Base-by-base conservation (phyloP, 495 filamentous ascomycete species). In the Pyrenula massariospora region DNA sequence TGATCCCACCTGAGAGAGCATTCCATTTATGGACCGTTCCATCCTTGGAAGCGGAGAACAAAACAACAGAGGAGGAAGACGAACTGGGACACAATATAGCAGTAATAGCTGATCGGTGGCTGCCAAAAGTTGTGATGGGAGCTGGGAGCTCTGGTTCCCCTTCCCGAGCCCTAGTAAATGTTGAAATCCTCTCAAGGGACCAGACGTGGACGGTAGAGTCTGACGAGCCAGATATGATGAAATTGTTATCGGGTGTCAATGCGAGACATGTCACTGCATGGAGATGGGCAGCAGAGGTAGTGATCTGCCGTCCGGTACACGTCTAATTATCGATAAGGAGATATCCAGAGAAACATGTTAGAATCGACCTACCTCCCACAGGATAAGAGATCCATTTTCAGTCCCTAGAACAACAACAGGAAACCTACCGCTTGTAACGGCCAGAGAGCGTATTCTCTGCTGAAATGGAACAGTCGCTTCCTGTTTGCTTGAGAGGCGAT, bases 171-270 rank as follows among this genome's bases (percentile, higher is more conserved):
- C 72, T 70, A 2, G 80, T 73, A 64, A 86, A 86, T 2, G 83
- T 85, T 8, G 96, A 75, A 10, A 98, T 76, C 31, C 77, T 72
- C 1, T 83, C 73, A 20, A 96, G 63, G 3, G 88, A 89, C 93
- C 93, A 97, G 55, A 96, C 82, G 68, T 94, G 86, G 53, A 96
- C 77, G 62, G 85, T 90, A 12, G 92, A 88, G 66, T 97, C 93
- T 58, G 85, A 75, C 10, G 92, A 95, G 47, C 89, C 93, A 1
- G 91, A 91, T 22, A 96, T 76, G 53, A 96, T 73, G 67, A 93
- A 87, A 60, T 84, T 87, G 50, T 82, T 84, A 50, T 81, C 86
- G 36, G 83, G 80, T 63, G 85, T 81, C 25, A 84, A 78, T 21
- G 82, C 84, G 24, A 96, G 77, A 60, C 82, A 82, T 15, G 88